These are phyloP conservation scores for Discostella stelligeroides DNA, from an alignment of 108 stramenopile genomes.

Conservation along the genomic window DNA sequence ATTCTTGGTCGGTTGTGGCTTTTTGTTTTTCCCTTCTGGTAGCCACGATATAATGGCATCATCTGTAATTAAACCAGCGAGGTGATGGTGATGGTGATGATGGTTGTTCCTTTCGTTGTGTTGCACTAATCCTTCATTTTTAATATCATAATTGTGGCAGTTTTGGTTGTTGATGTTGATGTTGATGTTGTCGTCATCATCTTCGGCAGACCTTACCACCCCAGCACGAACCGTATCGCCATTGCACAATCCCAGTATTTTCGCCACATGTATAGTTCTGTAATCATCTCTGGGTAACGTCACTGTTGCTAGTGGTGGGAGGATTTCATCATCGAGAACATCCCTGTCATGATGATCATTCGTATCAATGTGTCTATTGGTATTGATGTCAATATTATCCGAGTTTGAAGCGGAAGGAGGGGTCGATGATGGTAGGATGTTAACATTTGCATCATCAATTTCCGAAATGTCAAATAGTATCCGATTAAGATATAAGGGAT, in stretches of 20 bases:
- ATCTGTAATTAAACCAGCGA: conserved; percentile 67
- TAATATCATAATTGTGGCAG: not conserved
- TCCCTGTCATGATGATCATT: not conserved
- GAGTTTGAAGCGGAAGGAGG: no score
- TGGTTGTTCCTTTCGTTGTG: no score
- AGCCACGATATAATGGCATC: conserved; percentile 76
- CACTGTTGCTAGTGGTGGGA: conserved; percentile 46
- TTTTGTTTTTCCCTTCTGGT: conserved; percentile 82
- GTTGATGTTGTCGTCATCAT: conserved; percentile 1
- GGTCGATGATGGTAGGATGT: not conserved
- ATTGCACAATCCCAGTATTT: conserved; percentile 68
- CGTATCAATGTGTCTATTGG: no score
- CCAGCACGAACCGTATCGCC: conserved; percentile 80
- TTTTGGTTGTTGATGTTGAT: not conserved
- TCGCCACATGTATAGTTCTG: conserved; percentile 83
- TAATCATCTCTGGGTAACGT: conserved; percentile 74
- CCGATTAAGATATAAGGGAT: conserved; percentile 57
- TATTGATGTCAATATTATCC: no score
- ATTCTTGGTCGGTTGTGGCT: conserved; percentile 64
- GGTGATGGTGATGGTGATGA: conserved; percentile 17
- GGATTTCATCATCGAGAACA: not conserved
- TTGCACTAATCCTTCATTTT: not conserved
- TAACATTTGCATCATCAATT: conserved; percentile 36
- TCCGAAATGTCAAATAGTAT: conserved; percentile 73
- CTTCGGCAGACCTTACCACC: conserved; percentile 41